Base-by-base conservation (phyloP, 108 stramenopile genomes). In the Asterionellopsis glacialis region DNA sequence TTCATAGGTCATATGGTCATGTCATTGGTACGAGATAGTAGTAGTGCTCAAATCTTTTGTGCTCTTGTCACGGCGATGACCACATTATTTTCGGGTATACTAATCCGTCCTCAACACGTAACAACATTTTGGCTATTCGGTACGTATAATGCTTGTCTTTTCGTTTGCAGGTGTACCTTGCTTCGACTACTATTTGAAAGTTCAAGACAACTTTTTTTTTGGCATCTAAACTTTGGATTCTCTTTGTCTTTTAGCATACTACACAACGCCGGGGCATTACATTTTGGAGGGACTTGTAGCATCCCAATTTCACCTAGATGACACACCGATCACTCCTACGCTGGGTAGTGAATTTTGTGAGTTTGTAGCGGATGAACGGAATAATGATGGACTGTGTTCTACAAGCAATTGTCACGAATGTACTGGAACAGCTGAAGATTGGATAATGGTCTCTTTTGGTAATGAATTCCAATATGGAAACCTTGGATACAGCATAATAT, bases 231-330 rank as follows among this genome's bases (percentile, higher is more conserved):
- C 12, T 44, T 14, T 13, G 14, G 14, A 44, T 44, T 11, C 14
- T 44, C 43, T 44, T 13, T 44, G 11, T 11, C 43, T 44, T 44
- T 44, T 51, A 51, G 51, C 88, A 1, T 90, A 84, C 42, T 84
- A 70, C 63, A 82, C 86, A 0, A 80, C 64, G 16, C 88, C 84
- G 43, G 88, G 88, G 6, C 88, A 86, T 52, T 90, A 80, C 61
- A 85, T 90, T 3, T 84, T 80, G 55, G 85, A 90, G 57, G 88
- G 84, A 13, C 57, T 90, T 22, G 61, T 80, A 22, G 61, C 70
- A 15, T 69, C 81, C 11, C 63, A 80, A 45, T 90, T 77, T 54
- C 26, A 49, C 27, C 53, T 26, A 11, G 80, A 82, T 44, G 53
- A 75, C 19, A 82, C 80, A 28, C 63, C 70, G 1, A 88, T 84